Evolutionary conservation across 2,329 filamentous ascomycete species (phyloP), one percentile per base, ranked within the genome.

Genomic region (Penicillium sp.): DNA sequence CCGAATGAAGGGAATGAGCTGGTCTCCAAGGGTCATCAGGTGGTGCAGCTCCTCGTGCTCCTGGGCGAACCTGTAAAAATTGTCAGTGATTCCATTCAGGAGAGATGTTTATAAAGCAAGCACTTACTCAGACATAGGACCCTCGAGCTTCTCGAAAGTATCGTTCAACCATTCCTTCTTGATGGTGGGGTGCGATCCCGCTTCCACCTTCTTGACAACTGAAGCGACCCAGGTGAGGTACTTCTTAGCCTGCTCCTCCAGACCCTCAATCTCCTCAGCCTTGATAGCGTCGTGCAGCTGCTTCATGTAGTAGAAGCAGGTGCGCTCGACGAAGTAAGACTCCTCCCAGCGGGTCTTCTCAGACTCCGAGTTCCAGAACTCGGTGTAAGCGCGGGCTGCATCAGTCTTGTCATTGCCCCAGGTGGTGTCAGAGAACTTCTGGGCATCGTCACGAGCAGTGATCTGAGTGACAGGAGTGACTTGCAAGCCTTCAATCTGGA

Each of bases 81-180:
- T 11, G 15, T 42, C 20, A 46, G 43, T n/a, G 26, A 46, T 8
- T n/a, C 8, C 43, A 6, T 11, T 15, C 29, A n/a, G 43, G 5
- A 15, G 4, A n/a, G 25, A 6, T 11, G 3, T 18, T 31, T 14
- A 5, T 15, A 14, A 31, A 31, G 27, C 11, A 14, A 31, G 12
- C 2, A 46, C 23, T 46, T 46, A 42, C 29, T 48, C 29, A 26
- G 20, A 37, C 29, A 48, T 15, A 6, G 33, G 46, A 15, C 12
- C 15, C 15, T 42, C 37, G 12, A 50, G 23, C 15, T n/a, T 42
- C 35, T 50, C 48, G 22, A 8, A 27, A 15, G 35, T 41, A n/a
- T 50, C 48, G 18, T 41, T 31, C 48, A 50, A 12, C 48, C 48
- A 50, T 35, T 50, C 48, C 23, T 42, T 50, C 35, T 50, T 42